Conservation (phyloP, 805 yeast genomes). For the Teunomyces stri region DNA sequence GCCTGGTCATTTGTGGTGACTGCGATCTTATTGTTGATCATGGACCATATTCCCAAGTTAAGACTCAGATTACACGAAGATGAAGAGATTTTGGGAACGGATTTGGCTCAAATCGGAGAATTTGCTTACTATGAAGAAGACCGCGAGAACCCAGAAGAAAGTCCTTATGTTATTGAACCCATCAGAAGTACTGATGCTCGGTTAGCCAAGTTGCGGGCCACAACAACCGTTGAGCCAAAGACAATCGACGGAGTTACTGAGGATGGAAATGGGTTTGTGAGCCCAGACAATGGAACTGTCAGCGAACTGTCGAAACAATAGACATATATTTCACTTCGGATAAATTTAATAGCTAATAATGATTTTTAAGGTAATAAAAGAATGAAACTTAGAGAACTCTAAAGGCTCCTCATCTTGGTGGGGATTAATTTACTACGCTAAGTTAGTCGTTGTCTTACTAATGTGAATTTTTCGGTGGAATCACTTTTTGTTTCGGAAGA, state of each 20-base stretch:
- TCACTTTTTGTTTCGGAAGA: neutral
- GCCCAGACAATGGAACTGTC: slow-evolving; percentile 16
- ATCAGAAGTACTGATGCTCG: slow-evolving; percentile 57
- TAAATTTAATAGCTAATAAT: neutral
- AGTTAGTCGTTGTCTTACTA: no score
- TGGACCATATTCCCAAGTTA: slow-evolving; percentile 79
- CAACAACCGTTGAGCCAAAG: slow-evolving; percentile 12
- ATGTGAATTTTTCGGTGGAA: neutral
- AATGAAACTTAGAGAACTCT: neutral
- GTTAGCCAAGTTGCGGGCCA: slow-evolving; percentile 30
- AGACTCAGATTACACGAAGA: slow-evolving; percentile 81
- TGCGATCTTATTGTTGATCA: slow-evolving; percentile 57
- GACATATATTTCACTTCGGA: neutral
- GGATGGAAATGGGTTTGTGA: slow-evolving; percentile 9
- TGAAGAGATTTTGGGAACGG: slow-evolving; percentile 86
- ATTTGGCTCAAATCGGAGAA: slow-evolving; percentile 88
- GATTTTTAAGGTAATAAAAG: neutral
- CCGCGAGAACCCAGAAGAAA: slow-evolving; percentile 18
- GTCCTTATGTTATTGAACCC: slow-evolving; percentile 70
- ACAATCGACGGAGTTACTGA: slow-evolving; percentile 6
- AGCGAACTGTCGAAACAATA: slow-evolving; percentile 14
- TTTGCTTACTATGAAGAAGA: slow-evolving; percentile 62
- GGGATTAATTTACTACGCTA: no score
- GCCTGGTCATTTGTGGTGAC: slow-evolving; percentile 77
- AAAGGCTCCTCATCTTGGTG: no score